Conservation (phyloP, 331 rosid genomes). For the Pyracantha coccinea region DNA sequence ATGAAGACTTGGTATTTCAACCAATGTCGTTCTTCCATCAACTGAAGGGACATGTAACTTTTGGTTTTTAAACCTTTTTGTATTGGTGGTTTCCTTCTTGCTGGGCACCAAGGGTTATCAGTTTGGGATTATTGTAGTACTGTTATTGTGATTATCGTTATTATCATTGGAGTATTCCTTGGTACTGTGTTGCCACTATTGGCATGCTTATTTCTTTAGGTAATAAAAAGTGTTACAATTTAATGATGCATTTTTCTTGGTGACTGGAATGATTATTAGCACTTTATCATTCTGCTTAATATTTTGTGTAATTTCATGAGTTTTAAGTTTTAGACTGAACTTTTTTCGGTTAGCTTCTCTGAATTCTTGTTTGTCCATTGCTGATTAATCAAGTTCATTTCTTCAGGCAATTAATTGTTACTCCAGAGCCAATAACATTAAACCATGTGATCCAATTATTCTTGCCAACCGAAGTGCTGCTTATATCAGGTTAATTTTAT, state of each 20-base stretch:
- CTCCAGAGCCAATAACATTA: slow-evolving; percentile 77
- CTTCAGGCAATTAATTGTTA: slow-evolving; percentile 75
- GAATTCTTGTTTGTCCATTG: slow-evolving; percentile 12
- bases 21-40: background rate
- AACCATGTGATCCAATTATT: slow-evolving; percentile 71
- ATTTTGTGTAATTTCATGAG: background rate
- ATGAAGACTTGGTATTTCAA: background rate
- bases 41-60: background rate
- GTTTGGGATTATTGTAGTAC: background rate
- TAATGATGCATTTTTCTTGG: background rate
- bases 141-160: background rate
- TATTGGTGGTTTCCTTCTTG: background rate
- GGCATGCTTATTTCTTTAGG: background rate
- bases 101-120: background rate
- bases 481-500: slow-evolving; percentile 61
- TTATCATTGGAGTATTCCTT: background rate
- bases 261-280: background rate
- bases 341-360: background rate
- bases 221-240: background rate
- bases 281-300: background rate
- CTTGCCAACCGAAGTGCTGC: slow-evolving; percentile 80
- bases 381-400: slow-evolving; percentile 20
- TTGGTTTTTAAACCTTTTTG: background rate
- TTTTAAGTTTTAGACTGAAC: background rate
- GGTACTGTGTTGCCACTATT: background rate